A percentile compares a stretch with the other conserved stretches of the same genome.
phyloP scores from a whole-genome alignment of 148 eudicot genomes.

The Cornus kousa region DNA sequence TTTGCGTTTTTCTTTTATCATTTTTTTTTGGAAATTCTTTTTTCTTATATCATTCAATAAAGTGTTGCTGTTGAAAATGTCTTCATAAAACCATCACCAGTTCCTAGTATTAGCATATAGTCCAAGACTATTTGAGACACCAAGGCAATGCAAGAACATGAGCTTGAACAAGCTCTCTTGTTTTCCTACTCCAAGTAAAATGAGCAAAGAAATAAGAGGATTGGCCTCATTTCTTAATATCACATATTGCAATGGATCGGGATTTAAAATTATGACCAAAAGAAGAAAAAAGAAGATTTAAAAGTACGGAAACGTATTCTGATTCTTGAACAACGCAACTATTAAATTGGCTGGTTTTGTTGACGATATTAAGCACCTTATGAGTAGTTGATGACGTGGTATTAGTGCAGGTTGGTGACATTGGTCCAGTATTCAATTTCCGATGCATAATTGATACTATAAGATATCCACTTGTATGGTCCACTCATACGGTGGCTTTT shows the following conservation, averaged over 20 bases:
- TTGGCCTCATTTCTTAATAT: neutral
- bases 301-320: no score
- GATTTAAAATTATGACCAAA: no score
- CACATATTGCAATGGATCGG: neutral
- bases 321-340: no score
- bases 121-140: neutral
- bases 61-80: neutral
- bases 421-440: no score
- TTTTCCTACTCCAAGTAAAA: neutral
- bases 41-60: neutral
- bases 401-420: no score
- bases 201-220: neutral
- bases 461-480: no score
- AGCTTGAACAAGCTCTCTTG: neutral
- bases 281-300: no score
- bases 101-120: neutral
- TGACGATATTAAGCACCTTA: no score
- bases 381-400: no score
- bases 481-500: no score
- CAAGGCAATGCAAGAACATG: neutral
- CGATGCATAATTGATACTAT: no score
- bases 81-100: neutral
- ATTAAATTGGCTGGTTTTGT: no score
- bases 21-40: neutral
- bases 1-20: neutral